These are phyloP conservation scores for Alternaria sp. DNA, from an alignment of 2,329 filamentous ascomycete species.

Conservation along the genomic window DNA sequence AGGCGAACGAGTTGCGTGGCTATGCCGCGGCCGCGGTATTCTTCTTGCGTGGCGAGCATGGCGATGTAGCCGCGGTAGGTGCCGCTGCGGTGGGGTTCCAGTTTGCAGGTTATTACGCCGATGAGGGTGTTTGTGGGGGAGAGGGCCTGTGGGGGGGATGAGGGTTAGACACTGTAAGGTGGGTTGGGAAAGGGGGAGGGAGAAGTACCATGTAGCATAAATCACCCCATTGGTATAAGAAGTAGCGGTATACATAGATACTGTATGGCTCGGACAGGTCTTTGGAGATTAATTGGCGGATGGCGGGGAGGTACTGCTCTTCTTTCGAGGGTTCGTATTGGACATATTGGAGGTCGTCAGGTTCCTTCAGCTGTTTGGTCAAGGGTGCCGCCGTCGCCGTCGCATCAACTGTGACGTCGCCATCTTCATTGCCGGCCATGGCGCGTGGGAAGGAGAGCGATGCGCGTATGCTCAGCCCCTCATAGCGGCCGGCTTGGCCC, in stretches of 20 bases:
- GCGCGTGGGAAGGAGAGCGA: neutral
- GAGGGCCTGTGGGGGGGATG: slow-evolving; percentile 38
- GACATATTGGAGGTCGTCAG: slow-evolving; percentile 60
- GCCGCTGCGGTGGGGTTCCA: slow-evolving; percentile 86
- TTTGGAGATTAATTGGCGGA: slow-evolving; percentile 91
- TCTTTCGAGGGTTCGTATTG: slow-evolving; percentile 67
- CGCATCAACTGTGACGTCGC: neutral
- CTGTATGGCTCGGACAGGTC: slow-evolving; percentile 98
- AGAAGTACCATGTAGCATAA: slow-evolving; percentile 86
- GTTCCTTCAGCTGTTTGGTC: slow-evolving; percentile 4
- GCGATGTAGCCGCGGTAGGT: slow-evolving; percentile 94
- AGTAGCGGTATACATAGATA: slow-evolving; percentile 99
- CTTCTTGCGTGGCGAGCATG: slow-evolving; percentile 90
- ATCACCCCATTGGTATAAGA: slow-evolving; percentile 96
- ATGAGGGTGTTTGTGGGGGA: slow-evolving; percentile 65
- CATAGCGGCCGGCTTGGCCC: slow-evolving; percentile 9
- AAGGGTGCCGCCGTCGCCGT: neutral
- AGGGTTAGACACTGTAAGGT: slow-evolving; percentile 37
- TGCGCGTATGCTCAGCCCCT: slow-evolving; percentile 4
- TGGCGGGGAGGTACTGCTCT: slow-evolving; percentile 76
- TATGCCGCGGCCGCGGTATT: slow-evolving; percentile 83
- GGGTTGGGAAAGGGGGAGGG: neutral
- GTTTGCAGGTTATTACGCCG: slow-evolving; percentile 92
- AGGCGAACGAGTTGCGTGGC: slow-evolving; percentile 84
- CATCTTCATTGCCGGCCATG: slow-evolving; percentile 8